Evolutionary conservation across 495 filamentous ascomycete species (phyloP), one percentile per base, ranked within the genome.

Genomic region (Aspergillus leporis): DNA sequence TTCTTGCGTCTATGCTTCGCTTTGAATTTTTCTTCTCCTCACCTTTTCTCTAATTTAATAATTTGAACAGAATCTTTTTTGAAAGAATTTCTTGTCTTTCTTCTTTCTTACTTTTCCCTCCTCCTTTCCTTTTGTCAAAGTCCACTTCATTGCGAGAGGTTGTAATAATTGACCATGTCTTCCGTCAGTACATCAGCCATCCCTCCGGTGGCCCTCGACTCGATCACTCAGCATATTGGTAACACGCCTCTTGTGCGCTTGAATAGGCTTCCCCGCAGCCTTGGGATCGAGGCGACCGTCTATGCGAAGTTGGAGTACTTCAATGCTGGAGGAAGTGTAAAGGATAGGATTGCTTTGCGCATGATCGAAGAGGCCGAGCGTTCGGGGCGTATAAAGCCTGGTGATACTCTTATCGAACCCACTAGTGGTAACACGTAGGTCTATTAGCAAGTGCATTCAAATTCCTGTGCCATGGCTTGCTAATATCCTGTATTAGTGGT

Each of bases 341-440:
- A 99, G 73, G 94, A 99, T 74, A 85, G 94, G 57, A 98, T 99
- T 71, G 94, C 94, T 19, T 74, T 94, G 68, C 90, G 95, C 67
- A 99, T 99, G 94, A 90, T 99, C 61, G 93, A 99, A 72, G 91
- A 92, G 72, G 94, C 94, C 9, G 94, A 99, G 77, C 85, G 83
- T 60, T 84, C 82, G 49, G 95, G 94, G 12, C 86, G 94, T 49
- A 98, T 99, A 72, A 97, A 93, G 80, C 95, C 94, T 34, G 94
- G 94, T 52, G 92, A 99, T 70, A 96, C 92, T 16, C 75, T 99
- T 58, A 99, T 99, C 66, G 94, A 99, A 80, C 94, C 94, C 8
- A 99, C 94, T 31, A 95, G 90, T 67, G 94, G 94, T 32, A 99
- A 99, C 66, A 99, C 94, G 83, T 90, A 77, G 50, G 86, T 76